Base-by-base conservation (phyloP, 31 red algal species). In the Odonthalia washingtoniensis region DNA sequence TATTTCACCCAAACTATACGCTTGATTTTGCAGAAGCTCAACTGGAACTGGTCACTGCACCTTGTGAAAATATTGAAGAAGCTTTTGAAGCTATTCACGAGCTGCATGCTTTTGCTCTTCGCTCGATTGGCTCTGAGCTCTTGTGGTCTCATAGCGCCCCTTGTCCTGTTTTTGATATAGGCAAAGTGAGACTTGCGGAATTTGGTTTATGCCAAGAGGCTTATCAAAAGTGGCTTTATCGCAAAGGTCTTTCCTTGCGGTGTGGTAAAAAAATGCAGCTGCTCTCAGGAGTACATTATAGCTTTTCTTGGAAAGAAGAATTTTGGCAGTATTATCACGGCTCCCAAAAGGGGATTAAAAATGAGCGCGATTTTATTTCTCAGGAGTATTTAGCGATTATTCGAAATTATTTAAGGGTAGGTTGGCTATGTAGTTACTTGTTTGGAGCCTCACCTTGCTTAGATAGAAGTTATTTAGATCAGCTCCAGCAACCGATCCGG, bases 211-310 rank as follows among this genome's bases (percentile, higher is more conserved):
- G 64, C 33, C 27, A 67, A 30, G 30, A 33, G 27, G 64, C 30
- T 35, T 33, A 33, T 30, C 27, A 33, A 35, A 67, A 67, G 33
- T 33, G 30, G 30, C 27, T 67, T 67, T 67, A 67, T 35, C 64
- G 64, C 64, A 30, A 35, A 67, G 64, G 64, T 35, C 33, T 67
- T 30, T 30, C 30, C 33, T 35, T 33, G 30, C 64, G 64, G 30
- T 67, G 33, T 67, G 64, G 64, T 35, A 67, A 67, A 67, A 67
- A 30, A 30, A 67, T 67, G 64, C 64, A 67, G 64, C 30, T 67
- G 33, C 27, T 67, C 33, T 30, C 64, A 30, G 64, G 64, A 33
- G 64, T 67, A 67, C 64, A 67, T 35, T 67, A 67, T 35, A 67
- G 33, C 64, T 67, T 33, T 35, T 67, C 64, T 35, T 67, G 33